Base-by-base conservation (phyloP, 805 yeast species). In the Clavispora carvajalis region DNA sequence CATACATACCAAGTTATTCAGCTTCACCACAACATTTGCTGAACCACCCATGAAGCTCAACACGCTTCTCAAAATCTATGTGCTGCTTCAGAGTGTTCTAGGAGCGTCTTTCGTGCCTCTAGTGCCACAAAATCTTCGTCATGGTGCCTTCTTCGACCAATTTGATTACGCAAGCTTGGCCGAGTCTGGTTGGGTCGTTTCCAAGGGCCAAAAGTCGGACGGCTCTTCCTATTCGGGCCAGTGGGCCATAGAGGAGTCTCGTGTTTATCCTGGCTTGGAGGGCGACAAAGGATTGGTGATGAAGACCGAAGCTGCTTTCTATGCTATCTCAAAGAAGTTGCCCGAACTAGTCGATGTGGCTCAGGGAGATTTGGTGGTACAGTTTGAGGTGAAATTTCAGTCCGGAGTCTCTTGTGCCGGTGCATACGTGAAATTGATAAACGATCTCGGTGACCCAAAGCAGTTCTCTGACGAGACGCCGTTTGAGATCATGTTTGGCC, bases 401-500 rank as follows among this genome's bases (percentile, higher is more conserved):
- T 71, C 82, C 30, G 86, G 85, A 8, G 66, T 88, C 41, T 71
- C 71, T 34, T 90, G 97, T 63, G 95, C 95, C 36, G 97, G 97
- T 40, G 91, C 95, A 1, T 90, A 89, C 63, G 60, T 90, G 49
- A 90, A 90, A 67, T 67, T 90, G 34, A 62, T 90, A 40, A 69
- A 79, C 34, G 42, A 40, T 6, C 46, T 63, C 33, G 58, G 63
- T 18, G 68, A 57, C 1, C 68, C 64, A 25, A 58, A 62, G 29
- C 75, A 76, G 44, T 83, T 88, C 67, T 70, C 67, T 48, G 74
- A 77, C 45, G 79, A 71, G 21, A 74, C 95, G 3, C 85, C 89
- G 2, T 87, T 83, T 64, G 88, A 84, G 60, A 65, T 90, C 48
- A 84, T 90, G 91, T 90, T 90, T 67, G 97, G 97, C 16, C 97